phyloP scores from a whole-genome alignment of 208 protist species.

The Wallacemonas sp. region DNA sequence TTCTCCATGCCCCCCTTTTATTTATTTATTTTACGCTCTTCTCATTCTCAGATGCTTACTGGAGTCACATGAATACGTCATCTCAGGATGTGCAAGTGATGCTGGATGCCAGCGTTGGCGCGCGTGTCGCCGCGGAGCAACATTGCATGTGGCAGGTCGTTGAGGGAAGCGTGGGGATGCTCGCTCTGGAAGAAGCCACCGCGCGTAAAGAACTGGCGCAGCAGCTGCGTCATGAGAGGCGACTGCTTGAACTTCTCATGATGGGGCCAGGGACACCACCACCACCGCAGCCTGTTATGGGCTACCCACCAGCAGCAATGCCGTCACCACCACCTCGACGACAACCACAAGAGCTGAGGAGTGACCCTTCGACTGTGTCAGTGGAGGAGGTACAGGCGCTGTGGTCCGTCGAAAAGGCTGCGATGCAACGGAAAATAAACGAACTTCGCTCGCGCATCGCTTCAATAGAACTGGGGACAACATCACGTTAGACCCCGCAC shows the following conservation, averaged over 20 bases:
- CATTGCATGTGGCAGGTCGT: slow-evolving; percentile 9
- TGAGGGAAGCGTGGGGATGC: slow-evolving; percentile 2
- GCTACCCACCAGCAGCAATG: neutral
- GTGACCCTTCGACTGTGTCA: neutral
- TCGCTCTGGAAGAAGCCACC: slow-evolving; percentile 3
- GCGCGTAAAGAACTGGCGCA: slow-evolving; percentile 3
- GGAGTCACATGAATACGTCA: too few species aligned
- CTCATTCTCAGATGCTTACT: too few species aligned
- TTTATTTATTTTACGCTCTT: too few species aligned
- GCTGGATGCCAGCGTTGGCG: neutral
- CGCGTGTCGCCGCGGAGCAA: slow-evolving; percentile 1
- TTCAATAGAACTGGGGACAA: slow-evolving; percentile 8
- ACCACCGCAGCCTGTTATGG: too few species aligned
- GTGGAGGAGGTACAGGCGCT: slow-evolving; percentile 16
- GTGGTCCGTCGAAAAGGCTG: slow-evolving; percentile 17
- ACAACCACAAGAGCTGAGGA: neutral
- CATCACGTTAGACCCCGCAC: neutral
- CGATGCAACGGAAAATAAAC: slow-evolving; percentile 16
- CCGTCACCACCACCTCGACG: neutral
- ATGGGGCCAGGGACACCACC: too few species aligned
- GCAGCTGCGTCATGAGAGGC: slow-evolving; percentile 7
- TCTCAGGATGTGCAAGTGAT: neutral
- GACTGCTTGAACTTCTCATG: slow-evolving; percentile 3
- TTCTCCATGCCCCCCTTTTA: too few species aligned
- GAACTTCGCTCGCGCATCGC: slow-evolving; percentile 10